These are phyloP conservation scores for Colletotrichum gigasporum DNA, from an alignment of 2,329 filamentous ascomycete species.

Conservation along the genomic window DNA sequence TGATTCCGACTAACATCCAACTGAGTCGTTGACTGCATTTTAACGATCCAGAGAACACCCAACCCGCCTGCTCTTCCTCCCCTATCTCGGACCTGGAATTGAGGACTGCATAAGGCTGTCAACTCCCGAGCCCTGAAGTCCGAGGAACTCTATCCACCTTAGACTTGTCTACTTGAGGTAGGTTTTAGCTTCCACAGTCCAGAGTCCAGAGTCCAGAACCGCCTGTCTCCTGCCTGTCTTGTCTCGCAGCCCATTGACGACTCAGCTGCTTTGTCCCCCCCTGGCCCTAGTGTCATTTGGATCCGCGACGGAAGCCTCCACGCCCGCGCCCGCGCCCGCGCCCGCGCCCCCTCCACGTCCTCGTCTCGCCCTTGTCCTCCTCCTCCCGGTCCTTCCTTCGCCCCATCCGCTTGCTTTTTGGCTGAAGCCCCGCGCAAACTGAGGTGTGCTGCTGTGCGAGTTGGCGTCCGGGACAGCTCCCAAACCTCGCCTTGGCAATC, in stretches of 20 bases:
- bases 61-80: too few relatives aligned
- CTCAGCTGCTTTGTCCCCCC: slow-evolving; percentile 20
- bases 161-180: too few relatives aligned
- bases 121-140: not conserved
- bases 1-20: too few relatives aligned
- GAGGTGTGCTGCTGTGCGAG: not conserved
- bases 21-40: not conserved
- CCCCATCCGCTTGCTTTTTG: slow-evolving; percentile 15
- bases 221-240: slow-evolving; percentile 4
- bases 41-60: not conserved
- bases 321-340: slow-evolving; percentile 5
- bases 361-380: not conserved
- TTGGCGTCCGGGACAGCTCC: slow-evolving; percentile 12
- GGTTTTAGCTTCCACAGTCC: too few relatives aligned
- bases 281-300: slow-evolving; percentile 27
- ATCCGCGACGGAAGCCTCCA: slow-evolving; percentile 31
- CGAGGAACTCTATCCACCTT: too few relatives aligned
- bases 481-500: slow-evolving; percentile 14
- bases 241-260: slow-evolving; percentile 17
- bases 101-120: too few relatives aligned
- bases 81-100: not conserved
- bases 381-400: not conserved
- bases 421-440: not conserved
- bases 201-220: not conserved
- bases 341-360: not conserved